Percentiles rank a stretch among this genome's conserved stretches.
These are phyloP conservation scores for Nakazawaea molendinolei DNA, from an alignment of 805 yeast species.

Conservation along the genomic window DNA sequence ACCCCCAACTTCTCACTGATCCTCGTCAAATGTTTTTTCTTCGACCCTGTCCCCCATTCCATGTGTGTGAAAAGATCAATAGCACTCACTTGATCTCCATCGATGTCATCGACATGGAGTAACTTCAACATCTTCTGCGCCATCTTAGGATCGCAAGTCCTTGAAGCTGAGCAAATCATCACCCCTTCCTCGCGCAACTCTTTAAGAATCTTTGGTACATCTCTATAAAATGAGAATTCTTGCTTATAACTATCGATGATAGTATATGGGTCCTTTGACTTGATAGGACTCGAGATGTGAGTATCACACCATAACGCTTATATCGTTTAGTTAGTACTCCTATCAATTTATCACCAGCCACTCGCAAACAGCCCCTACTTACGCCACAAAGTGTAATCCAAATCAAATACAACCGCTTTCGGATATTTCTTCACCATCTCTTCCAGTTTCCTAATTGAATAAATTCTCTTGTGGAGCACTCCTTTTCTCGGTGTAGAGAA, in stretches of 20 bases:
- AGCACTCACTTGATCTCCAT: conserved; percentile 24
- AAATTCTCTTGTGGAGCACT: background rate
- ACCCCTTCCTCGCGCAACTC: conserved; percentile 44
- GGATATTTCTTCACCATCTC: conserved; percentile 23
- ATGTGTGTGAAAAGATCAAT: conserved; percentile 44
- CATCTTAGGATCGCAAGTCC: conserved; percentile 75
- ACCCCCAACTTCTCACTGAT: conserved; percentile 43
- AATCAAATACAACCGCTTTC: conserved; percentile 60
- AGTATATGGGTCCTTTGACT: conserved; percentile 25
- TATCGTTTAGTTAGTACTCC: background rate
- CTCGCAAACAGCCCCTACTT: conserved; percentile 19
- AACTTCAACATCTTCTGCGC: conserved; percentile 56
- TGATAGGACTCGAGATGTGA: conserved; percentile 53
- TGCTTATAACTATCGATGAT: conserved; percentile 51
- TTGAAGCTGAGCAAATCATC: conserved; percentile 61
- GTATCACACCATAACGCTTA: conserved; percentile 69
- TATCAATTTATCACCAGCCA: background rate
- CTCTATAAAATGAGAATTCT: conserved; percentile 52
- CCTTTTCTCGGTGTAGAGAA: background rate
- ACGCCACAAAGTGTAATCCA: conserved; percentile 79
- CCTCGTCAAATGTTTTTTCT: conserved; percentile 46
- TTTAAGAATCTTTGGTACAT: conserved; percentile 57
- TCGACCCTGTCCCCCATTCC: conserved; percentile 67
- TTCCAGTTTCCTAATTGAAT: background rate
- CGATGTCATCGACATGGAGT: conserved; percentile 46